Conservation (phyloP, 2,329 filamentous ascomycete genomes). For the Fonsecaea pugnacius region DNA sequence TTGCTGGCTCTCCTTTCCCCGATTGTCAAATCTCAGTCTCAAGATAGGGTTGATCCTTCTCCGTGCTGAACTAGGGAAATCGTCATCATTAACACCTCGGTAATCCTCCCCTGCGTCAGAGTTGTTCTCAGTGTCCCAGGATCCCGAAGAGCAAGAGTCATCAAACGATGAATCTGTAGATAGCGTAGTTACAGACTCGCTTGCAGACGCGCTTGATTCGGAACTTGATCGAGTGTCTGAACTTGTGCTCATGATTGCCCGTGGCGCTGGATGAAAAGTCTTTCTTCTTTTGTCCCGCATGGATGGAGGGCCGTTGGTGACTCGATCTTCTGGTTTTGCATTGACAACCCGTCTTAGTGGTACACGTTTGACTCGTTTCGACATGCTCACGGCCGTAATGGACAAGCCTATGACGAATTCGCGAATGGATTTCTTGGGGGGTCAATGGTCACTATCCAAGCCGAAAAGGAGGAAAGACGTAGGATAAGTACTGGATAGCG, state of each 20-base stretch:
- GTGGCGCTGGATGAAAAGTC: neutral
- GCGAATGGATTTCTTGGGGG: neutral
- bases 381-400: neutral
- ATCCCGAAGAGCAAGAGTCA: slow-evolving; percentile 9
- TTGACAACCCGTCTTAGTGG: neutral
- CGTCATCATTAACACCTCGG: neutral
- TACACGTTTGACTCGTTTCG: neutral
- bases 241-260: neutral
- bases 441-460: no score
- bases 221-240: neutral
- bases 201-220: neutral
- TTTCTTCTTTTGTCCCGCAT: neutral
- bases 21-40: slow-evolving; percentile 3
- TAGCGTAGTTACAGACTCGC: neutral
- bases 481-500: neutral
- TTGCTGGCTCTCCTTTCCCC: neutral
- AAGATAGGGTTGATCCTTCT: neutral
- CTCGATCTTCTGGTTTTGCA: neutral
- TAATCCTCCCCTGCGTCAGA: neutral
- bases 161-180: neutral
- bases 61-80: neutral
- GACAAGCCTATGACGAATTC: neutral
- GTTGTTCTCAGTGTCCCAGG: neutral
- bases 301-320: neutral
- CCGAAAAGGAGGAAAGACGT: neutral